Evolutionary conservation across 495 filamentous ascomycete genomes (phyloP), one percentile per base, ranked within the genome.

Genomic region (Aspergillus diversus): DNA sequence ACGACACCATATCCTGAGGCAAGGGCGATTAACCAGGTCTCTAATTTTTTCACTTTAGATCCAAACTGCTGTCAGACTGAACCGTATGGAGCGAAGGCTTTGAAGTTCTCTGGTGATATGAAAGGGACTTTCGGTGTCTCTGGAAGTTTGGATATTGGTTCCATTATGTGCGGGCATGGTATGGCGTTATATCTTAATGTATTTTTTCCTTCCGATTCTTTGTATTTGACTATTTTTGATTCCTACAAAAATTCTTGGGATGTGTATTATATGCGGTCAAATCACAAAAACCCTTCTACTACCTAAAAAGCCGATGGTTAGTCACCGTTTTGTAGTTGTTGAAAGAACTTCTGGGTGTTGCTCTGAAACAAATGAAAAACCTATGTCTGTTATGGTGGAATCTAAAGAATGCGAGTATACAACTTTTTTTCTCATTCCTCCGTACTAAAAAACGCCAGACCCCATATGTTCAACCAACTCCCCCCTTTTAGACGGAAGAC

Each of bases 51-150:
- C 47, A 50, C 17, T 43, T 59, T 65, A 92, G 86, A 95, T 89
- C 73, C 76, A 82, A 73, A 96, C 86, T 21, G 87, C 92, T 31
- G 84, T 80, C 74, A 92, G 86, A 72, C 76, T 97, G 71, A 99
- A 99, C 79, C 84, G 75, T 65, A 80, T 96, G 53, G 89, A 93
- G 60, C 83, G 92, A 70, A 77, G 79, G 67, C 81, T 69, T 59
- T 47, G 21, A 27, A 27, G 21, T 27, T 27, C 21, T 2, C 21
- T 27, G 2, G 21, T 27, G 21, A 27, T 27, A 27, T 27, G 21
- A 27, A 27, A 27, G 21, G 21, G 21, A 27, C 21, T 27, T 27
- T 27, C 21, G 21, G 21, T 27, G 2, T 27, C 2, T 27, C 21
- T 27, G 21, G 21, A 61, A 64, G 53, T 17, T 6, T 54, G 51